These are phyloP conservation scores for Henckelia pumila DNA, from an alignment of 257 asterid genomes.

Conservation along the genomic window DNA sequence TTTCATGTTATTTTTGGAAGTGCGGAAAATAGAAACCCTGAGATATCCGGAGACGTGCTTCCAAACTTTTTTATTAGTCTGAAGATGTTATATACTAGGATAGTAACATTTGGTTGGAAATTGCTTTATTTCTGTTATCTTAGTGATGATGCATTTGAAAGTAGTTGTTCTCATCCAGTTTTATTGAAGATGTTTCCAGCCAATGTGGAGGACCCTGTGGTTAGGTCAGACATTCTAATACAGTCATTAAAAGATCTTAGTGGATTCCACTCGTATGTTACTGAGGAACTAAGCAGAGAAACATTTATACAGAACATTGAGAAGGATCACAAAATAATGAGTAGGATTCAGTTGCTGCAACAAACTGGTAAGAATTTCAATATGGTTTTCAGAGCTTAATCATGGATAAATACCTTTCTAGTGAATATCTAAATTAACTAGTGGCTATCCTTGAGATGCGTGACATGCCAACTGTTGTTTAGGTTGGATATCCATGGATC, in stretches of 20 bases:
- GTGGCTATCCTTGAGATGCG: not conserved
- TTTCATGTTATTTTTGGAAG: conserved; percentile 46
- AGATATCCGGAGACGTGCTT: conserved; percentile 44
- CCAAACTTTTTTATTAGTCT: conserved; percentile 55
- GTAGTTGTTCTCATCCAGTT: conserved; percentile 43
- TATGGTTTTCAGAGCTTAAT: not conserved
- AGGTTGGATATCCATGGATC: conserved; percentile 92
- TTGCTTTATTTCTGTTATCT: conserved; percentile 68
- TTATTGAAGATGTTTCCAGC: conserved; percentile 90
- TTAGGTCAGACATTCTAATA: conserved; percentile 78
- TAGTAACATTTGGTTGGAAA: conserved; percentile 73
- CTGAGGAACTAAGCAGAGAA: conserved; percentile 42
- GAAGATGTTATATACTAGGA: conserved; percentile 64
- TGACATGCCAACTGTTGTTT: conserved; percentile 14
- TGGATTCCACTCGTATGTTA: conserved; percentile 34
- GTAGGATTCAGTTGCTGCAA: conserved; percentile 56
- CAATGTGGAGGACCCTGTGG: conserved; percentile 78
- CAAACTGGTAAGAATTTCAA: conserved; percentile 47
- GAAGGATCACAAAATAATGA: conserved; percentile 60
- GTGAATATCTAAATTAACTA: not conserved
- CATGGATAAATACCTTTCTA: not conserved
- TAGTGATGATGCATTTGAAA: conserved; percentile 75
- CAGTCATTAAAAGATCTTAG: conserved; percentile 68
- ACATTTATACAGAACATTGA: conserved; percentile 71
- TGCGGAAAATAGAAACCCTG: conserved; percentile 35